Conservation (phyloP, 2,329 filamentous ascomycete species). For the Fonsecaea pugnacius region DNA sequence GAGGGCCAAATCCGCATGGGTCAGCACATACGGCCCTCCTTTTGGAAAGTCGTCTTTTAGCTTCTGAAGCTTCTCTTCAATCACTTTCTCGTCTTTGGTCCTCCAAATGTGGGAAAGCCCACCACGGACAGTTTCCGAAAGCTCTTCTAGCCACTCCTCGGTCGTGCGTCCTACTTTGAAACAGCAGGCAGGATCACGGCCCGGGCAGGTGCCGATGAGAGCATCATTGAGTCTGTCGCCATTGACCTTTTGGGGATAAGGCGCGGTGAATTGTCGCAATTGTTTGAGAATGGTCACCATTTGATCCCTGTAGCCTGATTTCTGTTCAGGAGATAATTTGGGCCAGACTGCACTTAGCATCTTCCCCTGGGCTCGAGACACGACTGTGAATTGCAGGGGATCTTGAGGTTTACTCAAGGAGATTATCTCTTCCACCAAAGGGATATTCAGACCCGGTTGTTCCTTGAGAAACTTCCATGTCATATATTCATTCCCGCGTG, state of each 20-base stretch:
- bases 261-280: constrained; percentile 19
- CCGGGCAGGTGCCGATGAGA: neutral
- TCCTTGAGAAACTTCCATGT: constrained; percentile 22
- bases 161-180: constrained; percentile 9
- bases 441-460: constrained; percentile 19
- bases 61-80: constrained; percentile 22
- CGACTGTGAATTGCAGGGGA: constrained; percentile 19
- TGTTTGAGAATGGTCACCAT: constrained; percentile 13
- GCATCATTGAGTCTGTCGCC: constrained; percentile 10
- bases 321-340: constrained; percentile 12
- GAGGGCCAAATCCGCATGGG: constrained; percentile 40
- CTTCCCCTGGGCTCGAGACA: constrained; percentile 14
- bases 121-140: constrained; percentile 10
- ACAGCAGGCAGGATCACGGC: neutral
- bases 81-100: constrained; percentile 4
- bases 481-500: constrained; percentile 20
- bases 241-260: constrained; percentile 10
- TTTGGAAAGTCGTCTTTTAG: constrained; percentile 28
- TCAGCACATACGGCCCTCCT: constrained; percentile 38
- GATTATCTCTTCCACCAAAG: constrained; percentile 14
- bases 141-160: constrained; percentile 21
- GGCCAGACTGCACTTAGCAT: neutral
- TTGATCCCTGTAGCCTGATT: constrained; percentile 18
- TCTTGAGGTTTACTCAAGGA: constrained; percentile 13
- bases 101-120: neutral